These are phyloP conservation scores for Cryptosporidium andersoni DNA, from an alignment of 169 alveolate genomes.

Conservation along the genomic window DNA sequence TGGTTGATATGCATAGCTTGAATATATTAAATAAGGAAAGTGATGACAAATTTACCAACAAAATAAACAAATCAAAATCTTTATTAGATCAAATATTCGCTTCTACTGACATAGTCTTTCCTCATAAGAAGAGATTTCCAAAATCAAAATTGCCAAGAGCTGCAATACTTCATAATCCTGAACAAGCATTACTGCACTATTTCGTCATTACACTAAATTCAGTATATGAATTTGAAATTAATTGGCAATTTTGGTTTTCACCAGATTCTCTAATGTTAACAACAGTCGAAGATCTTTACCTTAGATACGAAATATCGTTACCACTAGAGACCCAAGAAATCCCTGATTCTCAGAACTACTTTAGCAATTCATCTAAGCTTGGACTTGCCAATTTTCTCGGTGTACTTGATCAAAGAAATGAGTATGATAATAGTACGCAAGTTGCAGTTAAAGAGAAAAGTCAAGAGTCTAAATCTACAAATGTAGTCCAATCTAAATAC, in stretches of 20 bases:
- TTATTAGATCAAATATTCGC: constrained; percentile 43
- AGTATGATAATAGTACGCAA: background rate
- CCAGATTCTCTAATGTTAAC: constrained; percentile 68
- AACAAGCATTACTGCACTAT: constrained; percentile 16
- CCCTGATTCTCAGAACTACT: background rate
- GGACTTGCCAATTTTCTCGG: constrained; percentile 60
- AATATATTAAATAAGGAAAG: constrained; percentile 24
- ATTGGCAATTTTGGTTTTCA: constrained; percentile 66
- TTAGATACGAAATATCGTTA: constrained; percentile 54
- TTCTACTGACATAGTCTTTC: constrained; percentile 23
- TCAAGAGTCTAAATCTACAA: background rate
- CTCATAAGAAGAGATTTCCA: constrained; percentile 60
- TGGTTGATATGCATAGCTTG: constrained; percentile 21
- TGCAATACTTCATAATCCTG: constrained; percentile 53
- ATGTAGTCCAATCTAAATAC: background rate
- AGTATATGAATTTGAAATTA: constrained; percentile 34
- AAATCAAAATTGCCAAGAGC: constrained; percentile 52
- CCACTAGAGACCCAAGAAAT: constrained; percentile 32
- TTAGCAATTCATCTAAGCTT: background rate
- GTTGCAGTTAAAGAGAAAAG: background rate
- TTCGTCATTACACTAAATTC: constrained; percentile 45
- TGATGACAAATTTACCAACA: constrained; percentile 31
- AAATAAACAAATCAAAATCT: constrained; percentile 20
- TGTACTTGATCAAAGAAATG: constrained; percentile 20
- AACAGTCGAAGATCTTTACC: constrained; percentile 57